Base-by-base conservation (phyloP, 2,329 filamentous ascomycete species). In the Paracorniculantispora psalliotae region DNA sequence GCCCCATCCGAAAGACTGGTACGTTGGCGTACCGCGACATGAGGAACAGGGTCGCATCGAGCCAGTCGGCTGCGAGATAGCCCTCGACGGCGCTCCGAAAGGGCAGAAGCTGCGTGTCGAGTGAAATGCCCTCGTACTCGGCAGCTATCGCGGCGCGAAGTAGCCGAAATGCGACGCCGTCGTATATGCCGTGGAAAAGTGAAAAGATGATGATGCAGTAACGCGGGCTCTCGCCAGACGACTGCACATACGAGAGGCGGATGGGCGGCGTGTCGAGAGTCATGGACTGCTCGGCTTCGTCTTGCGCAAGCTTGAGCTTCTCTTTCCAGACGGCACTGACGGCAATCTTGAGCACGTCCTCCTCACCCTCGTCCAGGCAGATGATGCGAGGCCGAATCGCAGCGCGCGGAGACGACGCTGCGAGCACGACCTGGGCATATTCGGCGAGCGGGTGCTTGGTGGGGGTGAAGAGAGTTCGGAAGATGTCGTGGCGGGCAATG, bases 111-210 rank as follows among this genome's bases (percentile, higher is more conserved):
- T 41, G n/a, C 3, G 10, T 33, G 37, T 8, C 3, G 23, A 47
- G 59, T 17, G n/a, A 8, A 9, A n/a, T 19, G 33, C 59, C 46
- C 1, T 41, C 28, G 35, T 59, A 59, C 43, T 59, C 51, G 51
- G 58, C 50, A 8, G 43, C 37, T n/a, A 59, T 30, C 10, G 58
- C 58, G n/a, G 55, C 58, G 23, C 50, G 44, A 7, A 59, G 26
- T 30, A 44, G 33, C 2, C 33, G 43, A 17, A 59, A 33, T 2
- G 37, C n/a, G 10, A 51, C 43, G 33, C 58, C 58, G 44, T 59
- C 58, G 44, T 59, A 59, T 52, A 72, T 66, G 63, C 68, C 72
- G 54, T 72, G 72, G 60, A 72, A 72, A 62, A 72, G 66, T 21
- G 70, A 65, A 0, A 72, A 54, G 2, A 71, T 68, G 62, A 68